Base-by-base conservation (phyloP, 169 alveolate species). In the Cryptosporidium xiaoi region DNA sequence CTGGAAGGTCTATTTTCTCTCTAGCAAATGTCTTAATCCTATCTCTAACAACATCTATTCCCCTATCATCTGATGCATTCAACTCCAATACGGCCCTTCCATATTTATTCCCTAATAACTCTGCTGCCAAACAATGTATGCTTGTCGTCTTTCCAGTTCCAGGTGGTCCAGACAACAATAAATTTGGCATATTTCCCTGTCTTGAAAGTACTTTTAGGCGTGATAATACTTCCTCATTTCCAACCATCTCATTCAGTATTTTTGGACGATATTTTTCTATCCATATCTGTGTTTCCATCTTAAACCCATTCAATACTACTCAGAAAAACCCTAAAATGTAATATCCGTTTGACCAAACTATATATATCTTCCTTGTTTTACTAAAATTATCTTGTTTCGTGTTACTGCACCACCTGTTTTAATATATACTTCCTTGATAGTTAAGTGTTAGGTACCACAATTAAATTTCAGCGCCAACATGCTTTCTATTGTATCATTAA, bases 61-160 rank as follows among this genome's bases (percentile, higher is more conserved):
- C 99, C 83, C 99, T 92, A 82, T 98, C 99, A 90, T 98, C 99
- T 4, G 99, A 97, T 20, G 99, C 99, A 82, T 98, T 98, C 64
- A 98, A 94, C 92, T 98, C 99, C 58, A 98, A 90, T 48, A 96
- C 98, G 27, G 98, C 99, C 82, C 94, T 93, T 71, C 83, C 90
- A 53, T 82, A 66, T 84, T 92, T 94, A 66, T 91, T 91, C 24
- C 98, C 98, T 46, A 98, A 95, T 95, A 98, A 92, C 90, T 95
- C 97, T 68, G 98, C 93, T 7, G 99, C 99, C 89, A 98, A 91
- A 85, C 99, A 98, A 67, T 97, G 96, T 13, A 98, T 97, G 71
- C 98, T 94, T 48, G 99, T 97, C 13, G 99, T 98, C 92, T 98
- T 98, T 33, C 99, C 99, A 15, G 99, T 97, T 34, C 99, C 99